These are phyloP conservation scores for Bassia scoparia DNA, from an alignment of 148 eudicot species.

Conservation along the genomic window DNA sequence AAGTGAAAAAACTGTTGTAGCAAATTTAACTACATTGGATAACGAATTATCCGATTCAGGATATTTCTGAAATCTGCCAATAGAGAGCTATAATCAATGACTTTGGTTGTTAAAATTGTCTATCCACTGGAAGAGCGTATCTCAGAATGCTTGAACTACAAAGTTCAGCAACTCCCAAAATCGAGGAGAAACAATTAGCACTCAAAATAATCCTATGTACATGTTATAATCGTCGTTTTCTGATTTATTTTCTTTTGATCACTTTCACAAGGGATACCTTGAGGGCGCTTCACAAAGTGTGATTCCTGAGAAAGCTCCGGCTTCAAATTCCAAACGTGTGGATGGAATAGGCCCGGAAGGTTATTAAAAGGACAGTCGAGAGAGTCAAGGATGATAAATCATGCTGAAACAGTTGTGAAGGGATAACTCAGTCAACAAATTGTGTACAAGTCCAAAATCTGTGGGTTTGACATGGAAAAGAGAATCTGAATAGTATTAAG, in stretches of 20 bases:
- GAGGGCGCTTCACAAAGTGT: background rate
- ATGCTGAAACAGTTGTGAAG: background rate
- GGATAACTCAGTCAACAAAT: background rate
- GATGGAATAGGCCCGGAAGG: background rate
- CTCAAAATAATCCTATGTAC: background rate
- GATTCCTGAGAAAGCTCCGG: background rate
- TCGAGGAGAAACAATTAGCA: background rate
- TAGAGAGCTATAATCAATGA: background rate
- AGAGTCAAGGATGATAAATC: background rate
- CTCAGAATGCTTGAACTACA: background rate
- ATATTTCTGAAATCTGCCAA: background rate
- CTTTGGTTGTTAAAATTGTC: background rate
- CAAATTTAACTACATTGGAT: background rate
- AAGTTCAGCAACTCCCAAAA: conserved; percentile 9
- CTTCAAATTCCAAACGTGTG: background rate
- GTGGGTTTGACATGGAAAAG: background rate
- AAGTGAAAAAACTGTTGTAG: background rate
- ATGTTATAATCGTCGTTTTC: background rate
- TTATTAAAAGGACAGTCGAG: background rate
- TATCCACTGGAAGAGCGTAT: background rate
- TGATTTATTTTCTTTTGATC: background rate
- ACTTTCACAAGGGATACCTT: background rate
- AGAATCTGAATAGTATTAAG: background rate
- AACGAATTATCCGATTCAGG: background rate
- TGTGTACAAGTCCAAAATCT: background rate